These are phyloP conservation scores for Penicillium pancosmium DNA, from an alignment of 495 filamentous ascomycete species.

Conservation along the genomic window DNA sequence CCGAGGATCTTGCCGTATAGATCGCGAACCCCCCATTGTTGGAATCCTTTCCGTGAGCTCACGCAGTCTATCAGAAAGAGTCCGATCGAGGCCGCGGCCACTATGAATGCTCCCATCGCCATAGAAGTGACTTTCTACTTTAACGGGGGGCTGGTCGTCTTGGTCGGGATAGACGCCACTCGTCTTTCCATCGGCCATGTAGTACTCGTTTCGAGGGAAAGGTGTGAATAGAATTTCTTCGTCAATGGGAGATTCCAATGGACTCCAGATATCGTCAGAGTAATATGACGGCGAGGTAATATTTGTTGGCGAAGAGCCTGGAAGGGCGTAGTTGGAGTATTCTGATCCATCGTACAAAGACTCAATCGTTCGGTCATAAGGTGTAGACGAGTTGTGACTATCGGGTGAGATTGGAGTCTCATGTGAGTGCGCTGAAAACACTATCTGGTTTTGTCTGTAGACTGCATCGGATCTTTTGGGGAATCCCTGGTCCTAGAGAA, in stretches of 20 bases:
- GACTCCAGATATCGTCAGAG: constrained; percentile 26
- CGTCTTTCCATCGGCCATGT: constrained; percentile 37
- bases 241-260: constrained; percentile 30
- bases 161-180: constrained; percentile 27
- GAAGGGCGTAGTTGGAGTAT: constrained; percentile 5
- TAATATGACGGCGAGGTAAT: constrained; percentile 23
- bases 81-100: constrained; percentile 26
- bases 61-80: constrained; percentile 17
- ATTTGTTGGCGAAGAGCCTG: constrained; percentile 14
- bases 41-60: constrained; percentile 27
- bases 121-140: constrained; percentile 11
- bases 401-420: neutral
- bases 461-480: neutral
- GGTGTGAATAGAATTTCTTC: constrained; percentile 29
- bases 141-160: constrained; percentile 28
- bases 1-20: neutral
- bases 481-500: neutral
- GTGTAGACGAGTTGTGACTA: neutral
- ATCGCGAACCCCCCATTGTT: constrained; percentile 5
- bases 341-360: constrained; percentile 9
- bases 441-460: neutral
- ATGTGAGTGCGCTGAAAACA: neutral
- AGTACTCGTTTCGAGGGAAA: constrained; percentile 34
- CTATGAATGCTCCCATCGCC: constrained; percentile 28
- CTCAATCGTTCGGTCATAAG: neutral